These are phyloP conservation scores for Xylariaceae sp. DNA, from an alignment of 2,329 filamentous ascomycete genomes.

Conservation along the genomic window DNA sequence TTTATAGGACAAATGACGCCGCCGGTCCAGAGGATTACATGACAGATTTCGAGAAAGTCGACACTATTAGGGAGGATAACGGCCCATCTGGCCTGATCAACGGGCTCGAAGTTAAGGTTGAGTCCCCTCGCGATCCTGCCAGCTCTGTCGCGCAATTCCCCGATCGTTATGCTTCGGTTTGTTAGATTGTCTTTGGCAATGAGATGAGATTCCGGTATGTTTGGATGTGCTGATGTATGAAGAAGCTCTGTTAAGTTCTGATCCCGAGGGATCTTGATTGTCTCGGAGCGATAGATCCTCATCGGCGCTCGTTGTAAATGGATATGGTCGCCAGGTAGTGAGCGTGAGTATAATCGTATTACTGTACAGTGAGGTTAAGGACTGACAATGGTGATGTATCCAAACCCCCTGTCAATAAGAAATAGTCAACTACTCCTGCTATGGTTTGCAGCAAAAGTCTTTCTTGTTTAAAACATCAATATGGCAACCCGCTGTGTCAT, in stretches of 20 bases:
- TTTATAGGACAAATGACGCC: slow-evolving; percentile 45
- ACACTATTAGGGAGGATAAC: slow-evolving; percentile 50
- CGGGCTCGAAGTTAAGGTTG: slow-evolving; percentile 34
- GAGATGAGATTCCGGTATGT: slow-evolving; percentile 45
- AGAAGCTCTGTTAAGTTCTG: slow-evolving; percentile 49
- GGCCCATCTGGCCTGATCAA: slow-evolving; percentile 44
- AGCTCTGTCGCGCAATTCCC: slow-evolving; percentile 44
- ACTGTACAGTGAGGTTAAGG: background rate
- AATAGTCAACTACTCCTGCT: too few species aligned
- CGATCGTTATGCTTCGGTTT: slow-evolving; percentile 48
- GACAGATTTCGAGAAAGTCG: slow-evolving; percentile 47
- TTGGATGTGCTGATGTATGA: slow-evolving; percentile 38
- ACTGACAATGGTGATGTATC: too few species aligned
- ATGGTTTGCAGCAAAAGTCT: too few species aligned
- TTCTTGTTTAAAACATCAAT: too few species aligned
- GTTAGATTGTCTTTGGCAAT: slow-evolving; percentile 48
- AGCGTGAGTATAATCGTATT: background rate
- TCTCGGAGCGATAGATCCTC: slow-evolving; percentile 39
- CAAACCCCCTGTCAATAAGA: too few species aligned
- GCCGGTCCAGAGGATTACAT: slow-evolving; percentile 46
- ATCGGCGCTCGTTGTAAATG: slow-evolving; percentile 25
- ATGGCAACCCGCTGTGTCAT: too few species aligned
- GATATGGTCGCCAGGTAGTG: background rate
- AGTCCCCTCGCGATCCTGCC: slow-evolving; percentile 46
- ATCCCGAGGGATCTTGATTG: slow-evolving; percentile 41